phyloP scores from a whole-genome alignment of 2,329 filamentous ascomycete genomes.

The Claviceps maximensis region DNA sequence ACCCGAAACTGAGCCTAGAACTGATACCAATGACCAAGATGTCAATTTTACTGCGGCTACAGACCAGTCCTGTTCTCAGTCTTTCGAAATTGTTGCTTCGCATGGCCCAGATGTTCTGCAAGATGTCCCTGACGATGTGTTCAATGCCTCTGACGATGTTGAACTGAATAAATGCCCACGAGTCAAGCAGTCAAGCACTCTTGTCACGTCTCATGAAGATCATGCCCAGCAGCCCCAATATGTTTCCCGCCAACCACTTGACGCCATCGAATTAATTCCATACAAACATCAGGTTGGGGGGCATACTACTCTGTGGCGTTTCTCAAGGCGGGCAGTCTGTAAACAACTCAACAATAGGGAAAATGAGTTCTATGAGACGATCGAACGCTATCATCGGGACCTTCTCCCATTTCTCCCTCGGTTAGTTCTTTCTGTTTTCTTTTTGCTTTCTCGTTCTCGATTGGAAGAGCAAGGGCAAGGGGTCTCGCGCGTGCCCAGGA shows the following conservation, averaged over 20 bases:
- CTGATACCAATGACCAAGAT: conserved; percentile 13
- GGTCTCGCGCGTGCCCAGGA: too few species aligned
- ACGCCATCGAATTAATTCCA: conserved; percentile 89
- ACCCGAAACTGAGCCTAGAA: conserved; percentile 21
- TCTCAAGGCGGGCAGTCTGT: conserved; percentile 88
- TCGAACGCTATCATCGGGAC: conserved; percentile 82
- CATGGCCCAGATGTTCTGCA: conserved; percentile 19
- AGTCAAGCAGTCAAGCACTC: conserved; percentile 20
- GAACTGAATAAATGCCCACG: conserved; percentile 21
- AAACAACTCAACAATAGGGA: conserved; percentile 97
- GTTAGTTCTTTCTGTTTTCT: conserved; percentile 27
- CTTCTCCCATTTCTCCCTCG: conserved; percentile 83
- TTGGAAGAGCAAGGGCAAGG: too few species aligned
- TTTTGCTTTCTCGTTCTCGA: background rate
- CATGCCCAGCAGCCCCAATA: conserved; percentile 38
- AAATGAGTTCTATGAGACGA: conserved; percentile 96
- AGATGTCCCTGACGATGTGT: conserved; percentile 24
- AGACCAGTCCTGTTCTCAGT: conserved; percentile 13
- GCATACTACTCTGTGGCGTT: conserved; percentile 91
- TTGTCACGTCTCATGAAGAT: conserved; percentile 31
- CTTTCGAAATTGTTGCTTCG: conserved; percentile 18
- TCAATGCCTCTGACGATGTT: conserved; percentile 28
- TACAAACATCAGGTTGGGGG: conserved; percentile 97
- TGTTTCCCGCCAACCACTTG: conserved; percentile 49
- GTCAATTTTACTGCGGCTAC: conserved; percentile 11